Evolutionary conservation across 306 rosid genomes (phyloP).

Genomic region (Albizia julibrissin): DNA sequence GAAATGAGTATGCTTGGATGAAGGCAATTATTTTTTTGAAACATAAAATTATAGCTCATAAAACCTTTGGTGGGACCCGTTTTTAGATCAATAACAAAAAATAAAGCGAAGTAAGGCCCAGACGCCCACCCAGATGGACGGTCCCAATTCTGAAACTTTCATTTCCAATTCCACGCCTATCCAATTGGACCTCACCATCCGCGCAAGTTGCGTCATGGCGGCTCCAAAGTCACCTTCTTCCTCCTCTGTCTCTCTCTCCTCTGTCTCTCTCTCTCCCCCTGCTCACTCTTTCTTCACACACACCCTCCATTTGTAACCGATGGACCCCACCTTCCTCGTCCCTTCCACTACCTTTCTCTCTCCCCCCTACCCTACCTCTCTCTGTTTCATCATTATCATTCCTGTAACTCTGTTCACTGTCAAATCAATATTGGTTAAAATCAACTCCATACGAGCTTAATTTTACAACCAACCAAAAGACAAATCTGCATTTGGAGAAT

Average conservation of each 20-base stretch:
- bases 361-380: neutral
- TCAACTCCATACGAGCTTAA: neutral
- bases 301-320: neutral
- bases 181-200: neutral
- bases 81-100: neutral
- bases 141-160: too few relatives aligned
- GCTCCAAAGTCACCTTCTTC: neutral
- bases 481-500: neutral
- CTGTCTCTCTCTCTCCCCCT: neutral
- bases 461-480: neutral
- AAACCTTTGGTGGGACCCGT: too few relatives aligned
- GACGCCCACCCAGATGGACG: neutral
- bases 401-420: neutral
- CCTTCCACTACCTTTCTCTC: neutral
- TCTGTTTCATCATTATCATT: neutral
- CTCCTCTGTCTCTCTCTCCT: too few relatives aligned
- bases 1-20: too few relatives aligned
- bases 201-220: neutral
- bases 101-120: neutral
- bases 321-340: neutral
- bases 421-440: neutral
- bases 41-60: too few relatives aligned
- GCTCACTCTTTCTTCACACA: neutral
- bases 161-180: neutral
- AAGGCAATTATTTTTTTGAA: too few relatives aligned